Evolutionary conservation across 1,284 basidiomycete species (phyloP), one percentile per base, ranked within the genome.

Genomic region (Anthracocystis panici-leucophaei): DNA sequence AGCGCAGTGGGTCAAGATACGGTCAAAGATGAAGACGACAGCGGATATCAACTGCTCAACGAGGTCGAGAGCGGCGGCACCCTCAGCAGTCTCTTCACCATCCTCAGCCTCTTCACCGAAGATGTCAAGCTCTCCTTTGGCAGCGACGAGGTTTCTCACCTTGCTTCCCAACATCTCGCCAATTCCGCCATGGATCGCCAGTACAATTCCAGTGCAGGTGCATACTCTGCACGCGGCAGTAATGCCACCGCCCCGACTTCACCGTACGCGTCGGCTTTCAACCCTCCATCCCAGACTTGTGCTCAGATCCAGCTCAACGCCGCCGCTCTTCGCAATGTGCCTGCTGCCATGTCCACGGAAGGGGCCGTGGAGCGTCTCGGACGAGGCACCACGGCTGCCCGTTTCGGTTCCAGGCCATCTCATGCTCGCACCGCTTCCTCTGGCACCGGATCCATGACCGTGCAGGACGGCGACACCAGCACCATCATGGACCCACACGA

Each of bases 101-200:
- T 99, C 82, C 89, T 99, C 57, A 93, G 87, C 64, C 88, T 99
- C 51, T 99, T 99, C 86, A 99, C 97, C 1, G 96, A 99, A 86
- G 93, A 98, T 82, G 92, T 99, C 80, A 92, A 95, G 86, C 90
- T 98, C 78, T 92, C 93, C 7, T 79, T 82, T 33, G 75, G 71
- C 27, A 42, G 59, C 20, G 75, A 80, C 16, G 58, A 72, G 6
- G 73, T 71, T 16, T n/a, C 65, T 49, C 58, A 65, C 25, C 48
- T 53, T n/a, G 57, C 45, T 6, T 20, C 56, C 23, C 40, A 59
- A n/a, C 45, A 61, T 31, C 48, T 57, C 0, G 57, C 29, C 31
- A 41, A 61, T 5, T 27, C 52, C 7, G 23, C 41, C 20, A 67
- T 68, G 65, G 70, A 73, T 23, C 70, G 65, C 14, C 33, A 60